Evolutionary conservation across 768 basidiomycete genomes (phyloP).

Genomic region (Leccinum boreale): DNA sequence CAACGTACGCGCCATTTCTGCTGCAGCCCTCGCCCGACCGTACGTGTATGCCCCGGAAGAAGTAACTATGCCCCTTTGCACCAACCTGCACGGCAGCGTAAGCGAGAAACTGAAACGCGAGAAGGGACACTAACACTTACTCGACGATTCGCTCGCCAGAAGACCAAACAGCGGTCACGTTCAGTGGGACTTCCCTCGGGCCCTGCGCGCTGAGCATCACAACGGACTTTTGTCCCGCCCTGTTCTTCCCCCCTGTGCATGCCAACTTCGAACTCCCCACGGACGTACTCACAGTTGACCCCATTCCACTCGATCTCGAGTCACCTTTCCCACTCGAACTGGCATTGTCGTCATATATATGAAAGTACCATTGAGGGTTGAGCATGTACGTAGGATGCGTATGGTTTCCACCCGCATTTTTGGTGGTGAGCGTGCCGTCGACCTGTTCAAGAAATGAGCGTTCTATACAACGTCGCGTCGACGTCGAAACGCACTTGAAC

Average conservation of each 20-base stretch:
- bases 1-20: constrained; percentile 51
- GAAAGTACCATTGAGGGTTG: constrained; percentile 86
- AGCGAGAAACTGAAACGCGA: not conserved
- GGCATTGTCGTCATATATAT: constrained; percentile 40
- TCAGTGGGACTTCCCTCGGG: constrained; percentile 66
- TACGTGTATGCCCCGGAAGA: constrained; percentile 83
- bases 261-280: constrained; percentile 3
- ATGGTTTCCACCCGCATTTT: constrained; percentile 83
- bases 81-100: constrained; percentile 36
- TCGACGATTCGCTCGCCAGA: constrained; percentile 69
- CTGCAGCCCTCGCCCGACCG: constrained; percentile 59
- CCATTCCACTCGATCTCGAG: not conserved
- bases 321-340: constrained; percentile 2
- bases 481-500: constrained; percentile 11
- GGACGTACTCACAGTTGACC: not conserved
- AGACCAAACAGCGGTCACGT: constrained; percentile 72
- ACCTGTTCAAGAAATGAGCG: constrained; percentile 39
- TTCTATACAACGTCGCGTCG: not conserved
- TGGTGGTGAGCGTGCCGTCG: constrained; percentile 57
- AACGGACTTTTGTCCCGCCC: constrained; percentile 32
- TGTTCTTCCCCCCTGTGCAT: constrained; percentile 1
- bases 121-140: constrained; percentile 43
- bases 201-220: constrained; percentile 50
- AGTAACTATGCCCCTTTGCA: constrained; percentile 63
- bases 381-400: constrained; percentile 77